Conservation (phyloP, 2,329 filamentous ascomycete species). For the Xylaria sp. region DNA sequence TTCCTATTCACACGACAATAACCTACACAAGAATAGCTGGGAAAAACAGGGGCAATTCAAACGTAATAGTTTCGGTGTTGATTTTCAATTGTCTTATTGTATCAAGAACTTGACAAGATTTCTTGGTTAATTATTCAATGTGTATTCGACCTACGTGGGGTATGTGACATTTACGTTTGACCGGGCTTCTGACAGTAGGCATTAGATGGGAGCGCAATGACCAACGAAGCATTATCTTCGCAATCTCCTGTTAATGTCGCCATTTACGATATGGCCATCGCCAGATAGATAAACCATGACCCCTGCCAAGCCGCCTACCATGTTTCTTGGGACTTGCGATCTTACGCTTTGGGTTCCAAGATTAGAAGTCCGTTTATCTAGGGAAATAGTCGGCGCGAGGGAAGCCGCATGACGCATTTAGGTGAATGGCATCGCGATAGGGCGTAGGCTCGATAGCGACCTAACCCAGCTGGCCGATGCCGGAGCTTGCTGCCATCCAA, state of each 20-base stretch:
- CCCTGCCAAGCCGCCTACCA: slow-evolving; percentile 3
- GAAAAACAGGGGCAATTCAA: too few relatives aligned
- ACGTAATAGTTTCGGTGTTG: too few relatives aligned
- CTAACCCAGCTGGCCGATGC: slow-evolving; percentile 16
- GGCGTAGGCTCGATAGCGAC: not conserved
- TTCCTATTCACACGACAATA: too few relatives aligned
- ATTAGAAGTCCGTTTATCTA: not conserved
- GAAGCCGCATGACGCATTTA: not conserved
- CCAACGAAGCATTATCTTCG: not conserved
- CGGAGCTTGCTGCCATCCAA: slow-evolving; percentile 5
- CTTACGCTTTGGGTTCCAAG: not conserved
- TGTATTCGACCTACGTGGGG: too few relatives aligned
- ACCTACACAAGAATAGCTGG: too few relatives aligned
- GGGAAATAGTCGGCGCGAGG: slow-evolving; percentile 19
- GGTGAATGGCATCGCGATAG: slow-evolving; percentile 16
- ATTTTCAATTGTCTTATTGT: too few relatives aligned
- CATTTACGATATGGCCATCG: not conserved
- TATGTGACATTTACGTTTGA: too few relatives aligned
- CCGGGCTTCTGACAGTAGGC: not conserved
- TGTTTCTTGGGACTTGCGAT: not conserved
- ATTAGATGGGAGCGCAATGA: not conserved
- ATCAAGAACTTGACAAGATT: too few relatives aligned
- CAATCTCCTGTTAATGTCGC: not conserved
- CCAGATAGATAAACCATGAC: not conserved
- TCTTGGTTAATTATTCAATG: too few relatives aligned